Conservation (phyloP, 2,329 filamentous ascomycete genomes). For the Lecanicillium sp. region DNA sequence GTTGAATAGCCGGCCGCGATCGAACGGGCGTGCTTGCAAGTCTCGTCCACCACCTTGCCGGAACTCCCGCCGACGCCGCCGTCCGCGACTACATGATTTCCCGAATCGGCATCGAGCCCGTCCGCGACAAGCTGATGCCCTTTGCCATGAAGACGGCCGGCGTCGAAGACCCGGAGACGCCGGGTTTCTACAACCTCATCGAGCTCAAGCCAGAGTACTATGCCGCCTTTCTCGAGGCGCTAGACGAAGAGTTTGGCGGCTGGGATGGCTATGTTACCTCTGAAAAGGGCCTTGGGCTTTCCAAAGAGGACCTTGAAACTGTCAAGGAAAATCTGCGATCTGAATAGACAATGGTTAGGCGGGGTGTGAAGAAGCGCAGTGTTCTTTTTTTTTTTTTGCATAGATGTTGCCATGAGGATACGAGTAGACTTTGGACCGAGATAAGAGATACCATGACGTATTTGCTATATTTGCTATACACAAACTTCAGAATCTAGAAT, state of each 20-base stretch:
- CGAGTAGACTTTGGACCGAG: too few species aligned
- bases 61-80: slow-evolving; percentile 32
- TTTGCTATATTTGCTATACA: too few species aligned
- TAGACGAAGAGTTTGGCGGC: slow-evolving; percentile 36
- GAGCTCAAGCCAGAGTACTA: slow-evolving; percentile 36
- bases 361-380: too few species aligned
- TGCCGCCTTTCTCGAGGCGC: slow-evolving; percentile 33
- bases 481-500: too few species aligned
- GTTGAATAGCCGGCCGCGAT: slow-evolving; percentile 44
- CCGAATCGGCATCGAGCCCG: slow-evolving; percentile 43
- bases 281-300: slow-evolving; percentile 33
- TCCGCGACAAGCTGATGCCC: slow-evolving; percentile 35
- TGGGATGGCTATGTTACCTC: slow-evolving; percentile 40
- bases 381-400: slow-evolving; percentile 1
- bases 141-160: slow-evolving; percentile 31
- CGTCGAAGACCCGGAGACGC: slow-evolving; percentile 26
- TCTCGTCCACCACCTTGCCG: slow-evolving; percentile 42
- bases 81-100: slow-evolving; percentile 45
- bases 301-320: slow-evolving; percentile 32
- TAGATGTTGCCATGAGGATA: too few species aligned
- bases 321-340: slow-evolving; percentile 37
- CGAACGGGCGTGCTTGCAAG: slow-evolving; percentile 44
- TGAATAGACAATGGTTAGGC: not conserved
- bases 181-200: slow-evolving; percentile 41
- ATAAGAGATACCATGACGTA: not conserved